Conservation (phyloP, 2,329 filamentous ascomycete genomes). For the Hymenoscyphus infarciens region DNA sequence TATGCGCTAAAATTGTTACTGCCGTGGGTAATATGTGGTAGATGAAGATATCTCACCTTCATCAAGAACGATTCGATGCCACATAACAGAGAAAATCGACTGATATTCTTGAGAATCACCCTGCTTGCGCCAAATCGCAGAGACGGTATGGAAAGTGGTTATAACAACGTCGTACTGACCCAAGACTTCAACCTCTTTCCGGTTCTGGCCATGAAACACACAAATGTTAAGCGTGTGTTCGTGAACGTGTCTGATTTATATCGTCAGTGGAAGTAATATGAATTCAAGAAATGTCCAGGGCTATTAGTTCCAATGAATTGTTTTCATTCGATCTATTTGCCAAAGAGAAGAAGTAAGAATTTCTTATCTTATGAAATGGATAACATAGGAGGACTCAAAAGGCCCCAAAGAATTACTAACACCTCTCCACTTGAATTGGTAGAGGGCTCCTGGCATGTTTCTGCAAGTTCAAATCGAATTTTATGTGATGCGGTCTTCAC, state of each 20-base stretch:
- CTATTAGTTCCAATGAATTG: too few relatives aligned
- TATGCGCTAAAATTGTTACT: conserved; percentile 41
- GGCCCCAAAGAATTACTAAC: too few relatives aligned
- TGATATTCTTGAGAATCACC: background rate
- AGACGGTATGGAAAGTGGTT: conserved; percentile 47
- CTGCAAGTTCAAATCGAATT: too few relatives aligned
- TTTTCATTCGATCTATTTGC: too few relatives aligned
- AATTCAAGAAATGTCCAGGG: too few relatives aligned
- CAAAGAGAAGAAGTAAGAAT: too few relatives aligned
- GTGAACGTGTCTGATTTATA: conserved; percentile 10
- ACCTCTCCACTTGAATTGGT: too few relatives aligned
- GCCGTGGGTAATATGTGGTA: background rate
- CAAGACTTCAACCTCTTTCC: background rate
- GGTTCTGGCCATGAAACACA: conserved; percentile 19
- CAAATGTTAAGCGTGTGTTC: conserved; percentile 8
- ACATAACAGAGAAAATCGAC: conserved; percentile 37
- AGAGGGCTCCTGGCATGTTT: too few relatives aligned
- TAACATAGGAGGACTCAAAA: too few relatives aligned
- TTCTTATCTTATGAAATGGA: too few relatives aligned
- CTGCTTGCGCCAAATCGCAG: conserved; percentile 24
- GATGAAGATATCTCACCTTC: conserved; percentile 38
- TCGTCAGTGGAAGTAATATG: too few relatives aligned
- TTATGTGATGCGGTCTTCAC: too few relatives aligned
- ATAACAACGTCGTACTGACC: conserved; percentile 41
- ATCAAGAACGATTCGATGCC: conserved; percentile 43